Percentiles rank a stretch among this genome's conserved stretches.
These are phyloP conservation scores for Lepiota venenata DNA, from an alignment of 768 basidiomycete species.

Conservation along the genomic window DNA sequence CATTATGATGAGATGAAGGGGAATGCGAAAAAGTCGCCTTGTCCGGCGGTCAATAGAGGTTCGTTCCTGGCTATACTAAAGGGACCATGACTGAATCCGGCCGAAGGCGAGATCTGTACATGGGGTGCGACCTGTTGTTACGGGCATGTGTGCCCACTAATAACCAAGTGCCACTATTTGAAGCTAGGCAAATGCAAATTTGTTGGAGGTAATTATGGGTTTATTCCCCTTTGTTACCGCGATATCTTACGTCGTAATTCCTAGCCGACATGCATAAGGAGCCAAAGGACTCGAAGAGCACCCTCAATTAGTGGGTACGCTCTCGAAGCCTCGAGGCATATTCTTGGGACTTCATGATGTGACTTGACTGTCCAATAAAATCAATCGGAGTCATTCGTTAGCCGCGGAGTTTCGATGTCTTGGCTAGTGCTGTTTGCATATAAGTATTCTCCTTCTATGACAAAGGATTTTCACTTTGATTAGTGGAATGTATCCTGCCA, in stretches of 20 bases:
- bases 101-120: slow-evolving; percentile 48
- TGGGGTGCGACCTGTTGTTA: slow-evolving; percentile 62
- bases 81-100: background rate
- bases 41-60: slow-evolving; percentile 59
- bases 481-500: background rate
- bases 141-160: slow-evolving; percentile 47
- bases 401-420: slow-evolving; percentile 29
- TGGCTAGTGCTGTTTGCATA: slow-evolving; percentile 1
- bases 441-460: background rate
- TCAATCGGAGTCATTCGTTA: slow-evolving; percentile 24
- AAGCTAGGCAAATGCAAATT: slow-evolving; percentile 63
- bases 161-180: slow-evolving; percentile 40
- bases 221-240: slow-evolving; percentile 7
- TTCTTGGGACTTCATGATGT: background rate
- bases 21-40: slow-evolving; percentile 62
- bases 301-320: background rate
- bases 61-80: slow-evolving; percentile 8
- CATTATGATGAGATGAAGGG: slow-evolving; percentile 49
- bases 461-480: slow-evolving; percentile 2
- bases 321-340: background rate
- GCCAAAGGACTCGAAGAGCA: slow-evolving; percentile 14
- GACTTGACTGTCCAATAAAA: slow-evolving; percentile 14
- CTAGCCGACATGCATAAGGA: slow-evolving; percentile 41
- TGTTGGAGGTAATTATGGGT: slow-evolving; percentile 44
- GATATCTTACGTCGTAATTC: slow-evolving; percentile 16